Evolutionary conservation across 768 basidiomycete species (phyloP), one percentile per base, ranked within the genome.

Genomic region (Suillus plorans): DNA sequence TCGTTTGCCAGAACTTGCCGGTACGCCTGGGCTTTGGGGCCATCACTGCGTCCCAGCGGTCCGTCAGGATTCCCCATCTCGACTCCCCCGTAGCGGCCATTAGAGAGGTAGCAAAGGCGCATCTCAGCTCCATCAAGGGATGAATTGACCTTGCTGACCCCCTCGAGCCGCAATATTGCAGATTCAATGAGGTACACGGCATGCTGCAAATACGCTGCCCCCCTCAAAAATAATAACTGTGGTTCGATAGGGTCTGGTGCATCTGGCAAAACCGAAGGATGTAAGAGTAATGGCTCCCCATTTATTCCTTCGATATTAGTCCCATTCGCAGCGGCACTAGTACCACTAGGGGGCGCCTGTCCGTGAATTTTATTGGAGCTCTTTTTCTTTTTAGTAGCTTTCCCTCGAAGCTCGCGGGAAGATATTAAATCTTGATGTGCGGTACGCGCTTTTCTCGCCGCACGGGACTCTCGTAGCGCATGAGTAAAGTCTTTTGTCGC

Each of bases 161-260:
- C 86, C 70, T 96, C 94, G 31, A 95, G 79, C 64, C 82, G 78
- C 66, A 95, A 77, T 6, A 93, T 83, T 1, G 87, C 86, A 37
- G 81, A 78, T 75, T 96, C 94, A 67, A 95, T 89, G 36, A 92
- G 78, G 72, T 82, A 80, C 5, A 93, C 79, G 0, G 91, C 91
- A 36, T 94, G 89, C 68, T 93, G 92, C 3, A 95, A 82, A 76
- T 92, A 89, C 3, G 93, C 88, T 4, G 92, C 89, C 3, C 90
- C 94, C 55, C 94, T 88, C 36, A 93, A 80, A 78, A 96, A 96
- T 37, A 94, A 77, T 28, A 92, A 79, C 70, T 95, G 94, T 0
- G 87, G 89, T 72, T 96, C 94, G 63, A 95, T 87, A 44, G 95
- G 92, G 64, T 94, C 91, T 0, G 94, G 94, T 13, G 92, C 89